Percentiles rank a stretch among this genome's conserved stretches.
These are phyloP conservation scores for Botrytis pseudocinerea DNA, from an alignment of 2,329 filamentous ascomycete species.

Conservation along the genomic window DNA sequence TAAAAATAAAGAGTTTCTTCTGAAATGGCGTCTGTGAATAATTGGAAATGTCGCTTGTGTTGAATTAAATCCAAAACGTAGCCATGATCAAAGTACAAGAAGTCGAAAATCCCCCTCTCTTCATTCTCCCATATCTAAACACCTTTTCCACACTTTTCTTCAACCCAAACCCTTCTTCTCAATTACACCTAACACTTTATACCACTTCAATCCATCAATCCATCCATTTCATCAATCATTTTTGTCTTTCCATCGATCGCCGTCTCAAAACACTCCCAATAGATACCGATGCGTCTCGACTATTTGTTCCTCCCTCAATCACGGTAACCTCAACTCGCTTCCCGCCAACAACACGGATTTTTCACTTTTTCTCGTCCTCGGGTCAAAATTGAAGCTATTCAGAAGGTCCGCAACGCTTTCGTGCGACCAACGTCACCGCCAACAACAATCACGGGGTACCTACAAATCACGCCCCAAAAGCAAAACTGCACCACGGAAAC, in stretches of 20 bases:
- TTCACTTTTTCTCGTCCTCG: conserved; percentile 28
- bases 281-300: conserved; percentile 26
- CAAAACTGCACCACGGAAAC: not conserved
- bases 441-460: conserved; percentile 17
- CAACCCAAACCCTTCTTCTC: conserved; percentile 4
- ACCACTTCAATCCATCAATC: conserved; percentile 32
- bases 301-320: conserved; percentile 5
- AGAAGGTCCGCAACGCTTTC: conserved; percentile 22
- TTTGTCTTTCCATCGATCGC: conserved; percentile 29
- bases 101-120: conserved; percentile 11
- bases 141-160: not conserved
- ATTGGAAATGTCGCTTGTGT: conserved; percentile 16
- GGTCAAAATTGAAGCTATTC: conserved; percentile 39
- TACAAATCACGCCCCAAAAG: not conserved
- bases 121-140: not conserved
- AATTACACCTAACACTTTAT: conserved; percentile 23
- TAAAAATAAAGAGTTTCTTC: not conserved
- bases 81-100: conserved; percentile 20
- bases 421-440: conserved; percentile 19
- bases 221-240: conserved; percentile 34
- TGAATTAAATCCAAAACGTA: conserved; percentile 18
- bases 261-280: conserved; percentile 25
- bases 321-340: conserved; percentile 16
- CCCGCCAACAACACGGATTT: conserved; percentile 21
- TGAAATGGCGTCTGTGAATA: not conserved